Base-by-base conservation (phyloP, 257 asterid species). In the Primulina huaijiensis region DNA sequence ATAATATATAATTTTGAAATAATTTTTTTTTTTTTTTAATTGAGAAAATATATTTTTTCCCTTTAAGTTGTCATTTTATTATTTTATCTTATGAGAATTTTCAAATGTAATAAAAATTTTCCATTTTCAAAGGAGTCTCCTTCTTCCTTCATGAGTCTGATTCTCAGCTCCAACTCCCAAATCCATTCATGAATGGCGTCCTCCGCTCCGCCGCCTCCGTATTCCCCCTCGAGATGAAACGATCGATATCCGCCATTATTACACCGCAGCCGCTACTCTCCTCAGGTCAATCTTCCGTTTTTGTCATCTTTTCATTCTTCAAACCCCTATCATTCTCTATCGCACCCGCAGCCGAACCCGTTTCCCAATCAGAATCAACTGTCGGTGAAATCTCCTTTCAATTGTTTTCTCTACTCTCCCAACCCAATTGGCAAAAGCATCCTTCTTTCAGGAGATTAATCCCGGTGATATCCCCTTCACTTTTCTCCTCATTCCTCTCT, bases 351-450 rank as follows among this genome's bases (percentile, higher is more conserved):
- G 73, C 76, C 14, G 50, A 38, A 38, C 12, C 50, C 69, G 27
- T 72, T 43, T 52, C 77, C 30, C 76, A 21, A 21, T 59, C 67
- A 35, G 69, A 70, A 52, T 60, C 69, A 35, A 62, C 78, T 19
- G 57, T 38, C 0, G 6, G 65, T n/a, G 90, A 82, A 58, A 69
- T 82, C 73, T 66, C 79, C 17, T 60, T 83, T 23, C 82, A 85
- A 33, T 82, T 89, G 29, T 70, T 71, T 55, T 77, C 82, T 60
- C 72, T 89, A 50, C 82, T 89, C 7, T 74, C 84, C 56, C 76
- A 68, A 3, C 88, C 89, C 37, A 82, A 85, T 78, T 87, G 92
- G 92, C 90, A 86, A 67, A 88, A 82, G n/a, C 82, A 77, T 64
- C 85, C 90, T 12, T 84, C 87, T 6, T 68, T 89, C 65, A 78